Base-by-base conservation (phyloP, 2,329 filamentous ascomycete genomes). In the Exophiala aquamarina region DNA sequence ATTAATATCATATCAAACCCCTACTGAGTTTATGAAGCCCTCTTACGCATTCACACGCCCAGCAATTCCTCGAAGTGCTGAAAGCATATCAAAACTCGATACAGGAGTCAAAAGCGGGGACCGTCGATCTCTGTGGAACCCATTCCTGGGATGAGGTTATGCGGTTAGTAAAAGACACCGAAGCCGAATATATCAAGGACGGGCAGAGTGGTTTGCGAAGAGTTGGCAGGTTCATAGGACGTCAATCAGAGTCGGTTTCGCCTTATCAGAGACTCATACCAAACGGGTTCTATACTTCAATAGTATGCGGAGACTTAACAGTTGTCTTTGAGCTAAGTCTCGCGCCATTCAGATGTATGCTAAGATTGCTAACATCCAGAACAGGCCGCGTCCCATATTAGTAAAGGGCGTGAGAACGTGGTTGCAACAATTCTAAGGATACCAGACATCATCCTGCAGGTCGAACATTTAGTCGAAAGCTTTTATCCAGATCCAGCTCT, bases 71-170 rank as follows among this genome's bases (percentile, higher is more conserved):
- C 20, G 26, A 32, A 17, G 48, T 47, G 5, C 40, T 54, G 34
- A 42, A 36, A 15, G 28, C 23, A 11, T 54, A 48, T 35, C 32
- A 33, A 48, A 32, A 14, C 2, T 15, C 5, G 3, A 31, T 29
- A 5, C 39, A 42, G 14, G 33, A 11, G 11, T n/a, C 17, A 15
- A 17, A 33, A 6, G 17, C 39, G 23, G 21, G 23, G 15, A 14
- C 42, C 13, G 44, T 54, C 15, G 44, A 49, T 29, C 32, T 52
- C 11, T 13, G 44, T 14, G 40, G 32, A 29, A 41, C 36, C 4
- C 43, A 51, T 19, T 39, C 32, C 14, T 54, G 51, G 51, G 49
- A 51, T 17, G 43, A 52, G 19, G 51, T 54, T n/a, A 18, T 52
- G 13, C 5, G 28, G 15, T 15, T 19, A 18, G 51, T 48, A 8